Base-by-base conservation (phyloP, 73 alveolate genomes). In the Strombidium stylifer region DNA sequence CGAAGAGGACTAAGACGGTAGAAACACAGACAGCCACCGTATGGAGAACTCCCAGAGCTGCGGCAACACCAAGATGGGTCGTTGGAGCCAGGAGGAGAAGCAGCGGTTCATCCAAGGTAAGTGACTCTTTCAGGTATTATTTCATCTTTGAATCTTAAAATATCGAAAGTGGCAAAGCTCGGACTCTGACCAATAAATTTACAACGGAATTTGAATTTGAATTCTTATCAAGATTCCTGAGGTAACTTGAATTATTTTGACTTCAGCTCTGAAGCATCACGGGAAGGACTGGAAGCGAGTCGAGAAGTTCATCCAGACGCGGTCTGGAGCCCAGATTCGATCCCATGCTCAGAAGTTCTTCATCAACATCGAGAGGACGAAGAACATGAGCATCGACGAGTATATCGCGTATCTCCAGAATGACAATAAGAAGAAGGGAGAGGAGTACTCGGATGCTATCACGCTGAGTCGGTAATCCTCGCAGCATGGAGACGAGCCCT, bases 271-370 rank as follows among this genome's bases (percentile, higher is more conserved):
- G 53, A 61, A 80, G 61, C 52, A 57, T 41, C 76, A 45, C 37
- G 97, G 94, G 18, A 80, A 61, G 59, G 86, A 89, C 56, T 89
- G 97, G 94, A 85, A 82, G 62, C 85, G 85, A 61, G 82, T 89
- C 0, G 87, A 80, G 45, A 81, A 67, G 19, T 47, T 66, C 41
- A 65, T 89, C 0, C 46, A 41, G 46, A 89, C 93, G 8, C 69
- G 97, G 26, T 46, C 93, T 25, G 81, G 89, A 18, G 83, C 89
- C 18, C 86, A 89, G 59, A 78, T 84, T 46, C 36, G 97, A 48
- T 69, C 91, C 18, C 94, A 89, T 72, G 93, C 97, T 24, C 93
- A 89, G 78, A 89, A 89, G 64, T 84, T 72, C 81, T 81, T 79
- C 68, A 64, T 54, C 45, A 70, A 77, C 49, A 62, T 89, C 27